Conservation (phyloP, 1,284 basidiomycete genomes). For the Ustilago hordei region DNA sequence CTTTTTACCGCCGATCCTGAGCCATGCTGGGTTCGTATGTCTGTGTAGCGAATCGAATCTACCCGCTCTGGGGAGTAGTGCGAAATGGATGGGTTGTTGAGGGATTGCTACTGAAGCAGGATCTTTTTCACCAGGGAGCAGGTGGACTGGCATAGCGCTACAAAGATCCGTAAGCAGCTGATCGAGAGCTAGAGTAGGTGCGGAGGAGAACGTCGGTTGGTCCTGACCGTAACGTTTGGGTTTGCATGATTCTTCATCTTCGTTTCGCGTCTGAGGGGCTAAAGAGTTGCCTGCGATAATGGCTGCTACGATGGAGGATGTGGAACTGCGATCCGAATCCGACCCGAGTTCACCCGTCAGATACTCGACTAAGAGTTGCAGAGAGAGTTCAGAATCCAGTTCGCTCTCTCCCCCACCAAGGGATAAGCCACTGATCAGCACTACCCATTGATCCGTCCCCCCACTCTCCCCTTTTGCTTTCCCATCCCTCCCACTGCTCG, state of each 20-base stretch:
- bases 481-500: slow-evolving; percentile 1
- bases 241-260: slow-evolving; percentile 28
- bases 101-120: slow-evolving; percentile 89
- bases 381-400: slow-evolving; percentile 44
- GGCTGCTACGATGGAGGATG: slow-evolving; percentile 46
- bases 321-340: slow-evolving; percentile 66
- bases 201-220: slow-evolving; percentile 34
- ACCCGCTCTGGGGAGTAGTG: slow-evolving; percentile 81
- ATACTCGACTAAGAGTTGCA: slow-evolving; percentile 75
- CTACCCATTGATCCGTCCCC: slow-evolving; percentile 51
- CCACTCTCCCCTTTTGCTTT: slow-evolving; percentile 4
- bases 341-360: slow-evolving; percentile 85
- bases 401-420: slow-evolving; percentile 71
- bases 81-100: slow-evolving; percentile 90
- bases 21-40: slow-evolving; percentile 91
- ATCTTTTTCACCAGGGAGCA: slow-evolving; percentile 85
- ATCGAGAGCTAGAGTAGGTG: slow-evolving; percentile 74
- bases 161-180: slow-evolving; percentile 79
- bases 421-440: slow-evolving; percentile 70
- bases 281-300: slow-evolving; percentile 62
- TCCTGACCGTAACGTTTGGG: slow-evolving; percentile 49
- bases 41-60: slow-evolving; percentile 77
- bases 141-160: slow-evolving; percentile 73
- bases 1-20: slow-evolving; percentile 73
- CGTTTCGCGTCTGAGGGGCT: slow-evolving; percentile 34